phyloP scores from a whole-genome alignment of 768 basidiomycete genomes.

The Infundibulicybe gibba region DNA sequence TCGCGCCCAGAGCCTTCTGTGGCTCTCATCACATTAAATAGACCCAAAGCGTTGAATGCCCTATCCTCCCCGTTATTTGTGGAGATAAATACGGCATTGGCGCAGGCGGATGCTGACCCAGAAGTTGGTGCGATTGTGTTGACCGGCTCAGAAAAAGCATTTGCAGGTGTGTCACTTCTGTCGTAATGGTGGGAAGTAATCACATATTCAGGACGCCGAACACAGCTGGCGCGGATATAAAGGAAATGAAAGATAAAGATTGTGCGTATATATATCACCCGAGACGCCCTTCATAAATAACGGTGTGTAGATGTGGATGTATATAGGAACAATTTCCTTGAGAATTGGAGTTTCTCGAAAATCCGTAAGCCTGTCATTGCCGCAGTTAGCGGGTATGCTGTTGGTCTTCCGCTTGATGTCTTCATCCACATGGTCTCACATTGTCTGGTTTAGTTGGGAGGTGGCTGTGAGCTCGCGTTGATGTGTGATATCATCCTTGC shows the following conservation, averaged over 20 bases:
- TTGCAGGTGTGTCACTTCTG: slow-evolving; percentile 70
- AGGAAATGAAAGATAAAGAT: slow-evolving; percentile 97
- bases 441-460: slow-evolving; percentile 68
- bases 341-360: slow-evolving; percentile 69
- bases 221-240: slow-evolving; percentile 94
- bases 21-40: slow-evolving; percentile 81
- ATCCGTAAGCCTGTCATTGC: slow-evolving; percentile 94
- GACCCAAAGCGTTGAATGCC: slow-evolving; percentile 89
- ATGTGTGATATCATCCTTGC: slow-evolving; percentile 96
- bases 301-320: slow-evolving; percentile 67
- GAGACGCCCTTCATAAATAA: not conserved
- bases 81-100: slow-evolving; percentile 78
- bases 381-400: slow-evolving; percentile 93
- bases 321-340: slow-evolving; percentile 82
- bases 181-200: not conserved
- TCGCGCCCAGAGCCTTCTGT: slow-evolving; percentile 67
- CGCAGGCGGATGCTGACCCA: slow-evolving; percentile 66
- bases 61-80: slow-evolving; percentile 75
- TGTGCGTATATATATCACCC: slow-evolving; percentile 45
- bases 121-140: slow-evolving; percentile 81
- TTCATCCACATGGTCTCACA: not conserved
- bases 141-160: slow-evolving; percentile 90
- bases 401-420: slow-evolving; percentile 32
- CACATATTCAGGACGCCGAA: not conserved
- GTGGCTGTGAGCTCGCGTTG: slow-evolving; percentile 94